These are phyloP conservation scores for Biscogniauxia mediterranea DNA, from an alignment of 2,329 filamentous ascomycete species.

Conservation along the genomic window DNA sequence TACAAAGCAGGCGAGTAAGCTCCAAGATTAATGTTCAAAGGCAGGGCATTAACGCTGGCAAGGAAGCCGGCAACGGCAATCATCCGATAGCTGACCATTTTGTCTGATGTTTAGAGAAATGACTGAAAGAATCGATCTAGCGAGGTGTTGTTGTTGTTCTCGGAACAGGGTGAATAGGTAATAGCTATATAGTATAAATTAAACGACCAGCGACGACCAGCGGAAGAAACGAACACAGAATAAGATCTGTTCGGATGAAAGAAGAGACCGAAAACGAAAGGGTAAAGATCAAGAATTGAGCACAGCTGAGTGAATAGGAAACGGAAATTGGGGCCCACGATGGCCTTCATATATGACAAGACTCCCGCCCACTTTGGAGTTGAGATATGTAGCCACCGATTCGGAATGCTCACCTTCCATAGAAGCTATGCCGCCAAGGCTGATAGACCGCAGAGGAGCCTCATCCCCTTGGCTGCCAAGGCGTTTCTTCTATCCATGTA, in stretches of 20 bases:
- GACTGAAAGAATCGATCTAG: conserved; percentile 6
- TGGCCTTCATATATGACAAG: conserved; percentile 34
- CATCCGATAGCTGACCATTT: conserved; percentile 39
- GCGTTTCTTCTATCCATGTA: conserved; percentile 24
- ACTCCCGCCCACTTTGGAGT: conserved; percentile 6
- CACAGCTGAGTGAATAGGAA: conserved; percentile 33
- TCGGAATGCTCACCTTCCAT: conserved; percentile 19
- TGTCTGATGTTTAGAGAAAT: conserved; percentile 17
- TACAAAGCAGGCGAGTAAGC: conserved; percentile 45
- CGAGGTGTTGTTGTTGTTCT: conserved; percentile 9
- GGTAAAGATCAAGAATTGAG: conserved; percentile 29
- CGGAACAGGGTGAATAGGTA: conserved; percentile 16
- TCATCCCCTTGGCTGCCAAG: conserved; percentile 28
- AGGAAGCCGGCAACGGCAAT: conserved; percentile 37
- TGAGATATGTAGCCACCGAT: conserved; percentile 13
- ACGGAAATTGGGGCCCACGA: conserved; percentile 18
- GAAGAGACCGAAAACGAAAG: conserved; percentile 27
- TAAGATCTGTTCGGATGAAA: conserved; percentile 22
- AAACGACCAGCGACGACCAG: conserved; percentile 39
- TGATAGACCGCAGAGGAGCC: conserved; percentile 14
- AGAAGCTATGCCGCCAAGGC: conserved; percentile 18
- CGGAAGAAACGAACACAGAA: conserved; percentile 30
- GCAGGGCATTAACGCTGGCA: conserved; percentile 35
- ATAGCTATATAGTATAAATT: conserved; percentile 25
- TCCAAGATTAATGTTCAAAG: conserved; percentile 44